These are phyloP conservation scores for Colletotrichum cordylinicola DNA, from an alignment of 2,329 filamentous ascomycete genomes.

Conservation along the genomic window DNA sequence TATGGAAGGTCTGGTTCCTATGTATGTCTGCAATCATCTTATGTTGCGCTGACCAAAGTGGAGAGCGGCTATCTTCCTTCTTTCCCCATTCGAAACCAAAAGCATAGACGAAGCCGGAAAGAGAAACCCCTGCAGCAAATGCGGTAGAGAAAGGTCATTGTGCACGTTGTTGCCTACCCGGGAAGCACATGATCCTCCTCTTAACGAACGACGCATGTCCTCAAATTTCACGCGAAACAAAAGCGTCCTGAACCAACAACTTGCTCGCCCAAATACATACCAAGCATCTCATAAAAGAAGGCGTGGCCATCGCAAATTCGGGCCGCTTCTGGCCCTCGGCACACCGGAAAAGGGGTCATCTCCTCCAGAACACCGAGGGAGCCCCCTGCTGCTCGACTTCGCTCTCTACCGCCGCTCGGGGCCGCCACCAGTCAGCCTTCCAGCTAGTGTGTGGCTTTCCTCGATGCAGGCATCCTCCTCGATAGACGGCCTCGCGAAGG, in stretches of 20 bases:
- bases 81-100: not conserved
- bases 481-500: not conserved
- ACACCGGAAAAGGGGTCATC: not conserved
- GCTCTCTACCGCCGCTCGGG: not conserved
- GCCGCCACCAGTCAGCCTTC: not conserved
- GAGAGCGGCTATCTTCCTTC: not conserved
- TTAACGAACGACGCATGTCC: not conserved
- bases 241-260: not conserved
- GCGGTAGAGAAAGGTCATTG: not conserved
- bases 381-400: not conserved
- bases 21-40: not conserved
- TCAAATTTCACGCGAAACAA: not conserved
- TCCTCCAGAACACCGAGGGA: not conserved
- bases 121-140: not conserved
- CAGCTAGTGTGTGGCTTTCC: not conserved
- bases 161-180: not conserved
- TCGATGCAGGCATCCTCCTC: not conserved
- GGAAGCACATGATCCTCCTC: not conserved
- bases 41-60: not conserved
- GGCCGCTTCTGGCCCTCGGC: not conserved
- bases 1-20: not conserved
- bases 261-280: not conserved
- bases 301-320: not conserved
- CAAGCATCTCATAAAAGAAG: not conserved
- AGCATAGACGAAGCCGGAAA: not conserved